Conservation (phyloP, 176 grass and related monocot genomes). For the Ampelocalamus luodianensis region DNA sequence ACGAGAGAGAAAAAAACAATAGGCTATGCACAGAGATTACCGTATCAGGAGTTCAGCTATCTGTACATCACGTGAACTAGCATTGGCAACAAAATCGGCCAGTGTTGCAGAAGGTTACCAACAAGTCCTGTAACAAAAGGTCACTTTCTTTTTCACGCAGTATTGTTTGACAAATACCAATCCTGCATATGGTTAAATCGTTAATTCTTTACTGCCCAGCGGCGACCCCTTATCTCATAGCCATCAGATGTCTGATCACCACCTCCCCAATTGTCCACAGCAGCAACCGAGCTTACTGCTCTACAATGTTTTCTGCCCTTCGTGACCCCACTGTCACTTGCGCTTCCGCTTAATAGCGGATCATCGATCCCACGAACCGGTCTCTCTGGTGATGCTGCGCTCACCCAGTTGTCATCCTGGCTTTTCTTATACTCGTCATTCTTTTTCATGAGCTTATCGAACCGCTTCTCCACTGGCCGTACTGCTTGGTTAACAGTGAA, state of each 20-base stretch:
- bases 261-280: conserved; percentile 50
- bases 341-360: conserved; percentile 69
- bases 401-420: conserved; percentile 84
- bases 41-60: conserved; percentile 25
- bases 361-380: conserved; percentile 86
- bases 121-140: not conserved
- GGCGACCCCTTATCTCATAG: conserved; percentile 63
- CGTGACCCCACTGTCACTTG: conserved; percentile 67
- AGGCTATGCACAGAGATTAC: conserved; percentile 43
- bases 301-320: conserved; percentile 67
- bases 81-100: conserved; percentile 30
- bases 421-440: conserved; percentile 60
- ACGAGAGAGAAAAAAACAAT: not conserved
- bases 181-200: conserved; percentile 26
- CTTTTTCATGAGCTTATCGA: conserved; percentile 79
- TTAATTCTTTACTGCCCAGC: conserved; percentile 68
- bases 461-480: conserved; percentile 80
- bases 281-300: conserved; percentile 37
- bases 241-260: conserved; percentile 52
- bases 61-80: conserved; percentile 37
- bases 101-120: conserved; percentile 24
- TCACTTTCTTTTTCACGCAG: conserved; percentile 12
- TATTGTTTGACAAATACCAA: conserved; percentile 31
- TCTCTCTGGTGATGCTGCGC: conserved; percentile 52
- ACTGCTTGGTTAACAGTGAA: conserved; percentile 91